A percentile compares a stretch with the other conserved stretches of the same genome.
These are phyloP conservation scores for Colletotrichum tamarilloi DNA, from an alignment of 2,329 filamentous ascomycete genomes.

Conservation along the genomic window DNA sequence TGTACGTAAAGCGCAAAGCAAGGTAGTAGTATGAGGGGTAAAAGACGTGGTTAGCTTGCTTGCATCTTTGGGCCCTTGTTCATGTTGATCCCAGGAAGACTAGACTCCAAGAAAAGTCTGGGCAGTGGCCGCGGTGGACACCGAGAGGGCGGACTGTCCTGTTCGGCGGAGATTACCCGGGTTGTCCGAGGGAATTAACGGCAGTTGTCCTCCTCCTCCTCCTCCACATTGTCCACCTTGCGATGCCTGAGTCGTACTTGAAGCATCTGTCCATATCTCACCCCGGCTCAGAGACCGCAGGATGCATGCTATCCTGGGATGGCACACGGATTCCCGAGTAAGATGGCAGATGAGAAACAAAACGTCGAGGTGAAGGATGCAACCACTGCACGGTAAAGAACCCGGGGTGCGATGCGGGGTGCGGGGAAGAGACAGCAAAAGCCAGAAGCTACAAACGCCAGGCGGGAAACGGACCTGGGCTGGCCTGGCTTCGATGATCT, in stretches of 20 bases:
- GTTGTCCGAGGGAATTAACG: background rate
- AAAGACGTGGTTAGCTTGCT: too few species aligned
- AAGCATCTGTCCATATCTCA: background rate
- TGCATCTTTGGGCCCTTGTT: too few species aligned
- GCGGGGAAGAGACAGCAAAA: background rate
- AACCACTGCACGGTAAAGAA: background rate
- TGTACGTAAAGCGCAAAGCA: too few species aligned
- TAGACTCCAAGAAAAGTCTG: background rate
- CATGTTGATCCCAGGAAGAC: too few species aligned
- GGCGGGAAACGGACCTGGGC: background rate
- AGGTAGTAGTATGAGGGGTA: too few species aligned
- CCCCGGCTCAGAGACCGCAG: background rate
- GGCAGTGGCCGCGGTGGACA: background rate
- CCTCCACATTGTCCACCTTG: background rate
- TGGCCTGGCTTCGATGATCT: background rate
- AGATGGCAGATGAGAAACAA: background rate
- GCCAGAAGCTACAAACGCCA: background rate
- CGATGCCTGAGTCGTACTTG: background rate
- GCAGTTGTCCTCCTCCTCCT: background rate
- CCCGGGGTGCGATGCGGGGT: conserved; percentile 3
- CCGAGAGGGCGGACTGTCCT: background rate
- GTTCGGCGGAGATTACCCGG: background rate
- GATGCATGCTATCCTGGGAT: background rate
- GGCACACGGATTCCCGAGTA: background rate
- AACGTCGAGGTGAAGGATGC: background rate